Percentiles rank a stretch among this genome's conserved stretches.
These are phyloP conservation scores for Kodamaea hsintzibuensis DNA, from an alignment of 805 yeast species.

Conservation along the genomic window DNA sequence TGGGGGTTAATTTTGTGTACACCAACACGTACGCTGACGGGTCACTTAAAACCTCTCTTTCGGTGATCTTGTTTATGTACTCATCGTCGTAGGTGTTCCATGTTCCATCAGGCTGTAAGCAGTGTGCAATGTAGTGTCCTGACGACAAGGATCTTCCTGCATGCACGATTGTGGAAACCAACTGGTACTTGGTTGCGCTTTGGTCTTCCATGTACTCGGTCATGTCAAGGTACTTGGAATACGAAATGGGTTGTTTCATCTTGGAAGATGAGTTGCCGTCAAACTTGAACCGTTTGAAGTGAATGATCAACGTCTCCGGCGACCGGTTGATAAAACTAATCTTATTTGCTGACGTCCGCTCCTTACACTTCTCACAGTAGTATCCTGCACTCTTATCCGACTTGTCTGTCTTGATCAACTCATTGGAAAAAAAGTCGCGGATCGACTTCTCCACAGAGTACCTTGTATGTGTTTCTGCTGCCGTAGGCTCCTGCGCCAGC, in stretches of 20 bases:
- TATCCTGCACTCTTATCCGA: constrained; percentile 71
- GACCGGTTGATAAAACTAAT: constrained; percentile 72
- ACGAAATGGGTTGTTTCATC: constrained; percentile 82
- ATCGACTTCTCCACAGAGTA: constrained; percentile 77
- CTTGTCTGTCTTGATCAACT: constrained; percentile 67
- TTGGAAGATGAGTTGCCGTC: constrained; percentile 78
- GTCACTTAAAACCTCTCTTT: constrained; percentile 73
- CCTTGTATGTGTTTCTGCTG: constrained; percentile 18
- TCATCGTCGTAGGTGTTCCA: constrained; percentile 98
- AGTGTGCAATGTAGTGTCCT: constrained; percentile 91
- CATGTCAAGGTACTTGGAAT: constrained; percentile 75
- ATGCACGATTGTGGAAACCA: constrained; percentile 85
- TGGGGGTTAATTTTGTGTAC: constrained; percentile 75
- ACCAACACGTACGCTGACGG: constrained; percentile 89
- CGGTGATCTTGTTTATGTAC: constrained; percentile 70
- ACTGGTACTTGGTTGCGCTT: constrained; percentile 56
- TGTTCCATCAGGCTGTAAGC: constrained; percentile 86
- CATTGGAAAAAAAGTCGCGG: constrained; percentile 80
- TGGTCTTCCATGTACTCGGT: constrained; percentile 48
- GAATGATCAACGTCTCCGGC: constrained; percentile 86
- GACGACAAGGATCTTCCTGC: constrained; percentile 90
- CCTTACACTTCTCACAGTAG: constrained; percentile 82
- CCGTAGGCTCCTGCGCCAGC: not conserved
- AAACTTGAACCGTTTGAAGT: constrained; percentile 88
- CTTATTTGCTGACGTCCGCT: constrained; percentile 75